Evolutionary conservation across 495 filamentous ascomycete genomes (phyloP), one percentile per base, ranked within the genome.

Genomic region (Oidiodendron maius): DNA sequence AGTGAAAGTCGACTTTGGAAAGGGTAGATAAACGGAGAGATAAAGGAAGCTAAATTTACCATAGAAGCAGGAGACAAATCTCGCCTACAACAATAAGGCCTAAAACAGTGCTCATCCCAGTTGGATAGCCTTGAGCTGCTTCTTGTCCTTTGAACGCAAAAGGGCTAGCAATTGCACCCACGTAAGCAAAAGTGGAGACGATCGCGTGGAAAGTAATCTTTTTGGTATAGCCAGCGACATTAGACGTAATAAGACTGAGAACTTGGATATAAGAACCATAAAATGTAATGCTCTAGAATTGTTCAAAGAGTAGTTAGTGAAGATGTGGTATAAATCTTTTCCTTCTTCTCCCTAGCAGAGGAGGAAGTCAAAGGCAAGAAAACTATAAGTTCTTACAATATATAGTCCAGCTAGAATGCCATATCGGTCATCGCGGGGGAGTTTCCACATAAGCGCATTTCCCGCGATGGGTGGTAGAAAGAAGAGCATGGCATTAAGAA

Each of bases 401-500:
- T 6, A 45, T 4, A 45, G 42, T 4, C 42, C 42, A 16, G 23
- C 42, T 15, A 45, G 4, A 28, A 45, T 5, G 4, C 8, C 42
- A 15, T 9, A 5, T 32, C 5, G 28, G 42, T 45, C 34, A 32
- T 32, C 25, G 13, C 42, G 42, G 34, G 22, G 21, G 10, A 6
- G 15, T 24, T 45, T 45, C 42, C 42, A 45, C 3, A 45, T 5
- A 32, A 45, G 21, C 5, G 23, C 42, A 4, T 9, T 45, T 6
- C 42, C 42, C 4, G 22, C 12, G 12, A 45, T 30, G 42, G 42
- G 16, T 8, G 42, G 42, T 3, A 18, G 4, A n/a, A 45, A 30
- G 42, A 30, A 45, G 20, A 32, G 11, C 42, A 45, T 45, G 4
- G 42, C 42, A 17, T 30, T 45, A 4, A 32, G 6, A 26, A 45